A percentile compares a stretch with the other conserved stretches of the same genome.
Evolutionary conservation across 768 basidiomycete genomes (phyloP).

Genomic region (Auricularia heimuer): DNA sequence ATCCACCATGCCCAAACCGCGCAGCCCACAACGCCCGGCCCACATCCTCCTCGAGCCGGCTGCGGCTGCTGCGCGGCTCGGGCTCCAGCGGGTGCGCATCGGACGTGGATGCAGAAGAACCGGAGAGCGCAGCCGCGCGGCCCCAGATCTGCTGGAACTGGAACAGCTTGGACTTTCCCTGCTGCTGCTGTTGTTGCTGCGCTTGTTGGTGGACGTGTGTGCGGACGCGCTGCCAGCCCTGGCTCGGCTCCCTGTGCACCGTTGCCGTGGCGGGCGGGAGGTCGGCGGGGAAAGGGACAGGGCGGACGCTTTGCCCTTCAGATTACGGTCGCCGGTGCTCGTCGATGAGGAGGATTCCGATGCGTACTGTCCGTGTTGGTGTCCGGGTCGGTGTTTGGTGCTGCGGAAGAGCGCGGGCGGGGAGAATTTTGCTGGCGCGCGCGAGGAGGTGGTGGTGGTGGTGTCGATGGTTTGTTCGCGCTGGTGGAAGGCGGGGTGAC

Average conservation of each 20-base stretch:
- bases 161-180: conserved; percentile 48
- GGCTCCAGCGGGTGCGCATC: not conserved
- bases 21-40: not conserved
- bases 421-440: no score
- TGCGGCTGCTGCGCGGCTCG: not conserved
- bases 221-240: not conserved
- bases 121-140: conserved; percentile 8
- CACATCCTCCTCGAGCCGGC: not conserved
- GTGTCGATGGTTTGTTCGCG: no score
- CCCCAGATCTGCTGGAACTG: conserved; percentile 36
- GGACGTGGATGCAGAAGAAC: not conserved
- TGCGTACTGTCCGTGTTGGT: no score
- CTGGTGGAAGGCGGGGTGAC: no score
- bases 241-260: not conserved
- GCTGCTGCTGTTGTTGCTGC: conserved; percentile 13
- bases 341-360: no score
- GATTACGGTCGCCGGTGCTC: not conserved
- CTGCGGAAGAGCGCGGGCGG: no score
- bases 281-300: not conserved
- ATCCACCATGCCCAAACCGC: not conserved
- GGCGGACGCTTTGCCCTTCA: not conserved
- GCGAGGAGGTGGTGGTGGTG: no score
- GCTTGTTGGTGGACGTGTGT: not conserved
- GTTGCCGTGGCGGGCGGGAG: not conserved
- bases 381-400: no score